Conservation (phyloP, 805 yeast genomes). For the Myxozyma vanderwaltii region DNA sequence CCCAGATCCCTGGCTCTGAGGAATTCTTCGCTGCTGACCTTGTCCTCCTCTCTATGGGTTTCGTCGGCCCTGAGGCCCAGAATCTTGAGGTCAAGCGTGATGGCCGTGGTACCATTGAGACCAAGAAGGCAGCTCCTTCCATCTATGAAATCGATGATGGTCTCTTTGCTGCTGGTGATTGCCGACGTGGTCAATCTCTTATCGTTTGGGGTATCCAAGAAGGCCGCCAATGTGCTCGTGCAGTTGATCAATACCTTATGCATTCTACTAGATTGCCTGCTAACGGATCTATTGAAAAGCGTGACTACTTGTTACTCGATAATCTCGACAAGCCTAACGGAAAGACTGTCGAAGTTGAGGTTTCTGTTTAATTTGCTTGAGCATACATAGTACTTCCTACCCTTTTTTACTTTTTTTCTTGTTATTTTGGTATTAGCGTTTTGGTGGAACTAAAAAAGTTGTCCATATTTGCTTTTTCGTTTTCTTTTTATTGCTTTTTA, state of each 20-base stretch:
- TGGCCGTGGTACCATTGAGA: constrained; percentile 79
- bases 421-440: background rate
- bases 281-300: constrained; percentile 86
- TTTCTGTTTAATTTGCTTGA: constrained; percentile 13
- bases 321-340: constrained; percentile 9
- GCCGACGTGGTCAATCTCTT: constrained; percentile 97
- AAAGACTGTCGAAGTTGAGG: constrained; percentile 28
- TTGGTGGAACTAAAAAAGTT: constrained; percentile 10
- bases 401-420: background rate
- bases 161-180: constrained; percentile 95
- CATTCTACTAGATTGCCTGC: constrained; percentile 86
- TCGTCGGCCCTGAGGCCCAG: constrained; percentile 91
- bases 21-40: constrained; percentile 94
- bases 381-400: background rate
- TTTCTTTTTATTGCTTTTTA: constrained; percentile 1
- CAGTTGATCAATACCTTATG: constrained; percentile 79
- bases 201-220: constrained; percentile 99
- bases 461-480: background rate
- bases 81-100: constrained; percentile 66
- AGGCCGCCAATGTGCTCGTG: constrained; percentile 97
- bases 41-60: constrained; percentile 94
- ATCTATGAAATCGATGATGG: constrained; percentile 72
- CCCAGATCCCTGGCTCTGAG: constrained; percentile 92
- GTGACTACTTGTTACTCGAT: constrained; percentile 58
- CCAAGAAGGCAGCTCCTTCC: constrained; percentile 54